Evolutionary conservation across 345 rosid species (phyloP).

Genomic region (Durio zibethinus): DNA sequence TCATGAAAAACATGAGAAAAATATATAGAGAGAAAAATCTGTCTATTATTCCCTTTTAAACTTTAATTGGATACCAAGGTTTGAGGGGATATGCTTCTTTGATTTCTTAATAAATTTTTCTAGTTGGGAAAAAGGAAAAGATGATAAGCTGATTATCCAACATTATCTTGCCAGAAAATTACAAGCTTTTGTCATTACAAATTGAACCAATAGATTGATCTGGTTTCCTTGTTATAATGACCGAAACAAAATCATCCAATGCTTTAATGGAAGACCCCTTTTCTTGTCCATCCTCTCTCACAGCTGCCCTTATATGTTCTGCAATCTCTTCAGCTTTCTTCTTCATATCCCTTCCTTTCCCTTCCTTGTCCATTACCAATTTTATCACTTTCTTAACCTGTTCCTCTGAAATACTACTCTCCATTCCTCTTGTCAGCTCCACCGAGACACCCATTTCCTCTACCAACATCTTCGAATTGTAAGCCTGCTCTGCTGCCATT

Average conservation of each 20-base stretch:
- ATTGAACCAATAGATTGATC: background rate
- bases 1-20: too few relatives aligned
- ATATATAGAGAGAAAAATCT: too few relatives aligned
- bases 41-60: too few relatives aligned
- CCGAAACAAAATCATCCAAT: slow-evolving; percentile 27
- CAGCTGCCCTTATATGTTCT: slow-evolving; percentile 20
- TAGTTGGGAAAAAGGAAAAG: too few relatives aligned
- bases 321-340: slow-evolving; percentile 29
- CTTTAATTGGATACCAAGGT: too few relatives aligned
- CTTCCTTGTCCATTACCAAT: slow-evolving; percentile 28
- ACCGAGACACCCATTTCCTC: slow-evolving; percentile 47
- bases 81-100: too few relatives aligned
- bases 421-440: slow-evolving; percentile 37
- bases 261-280: slow-evolving; percentile 33
- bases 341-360: slow-evolving; percentile 39
- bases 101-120: too few relatives aligned
- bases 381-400: slow-evolving; percentile 35
- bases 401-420: slow-evolving; percentile 7
- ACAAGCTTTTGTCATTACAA: background rate
- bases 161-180: too few relatives aligned
- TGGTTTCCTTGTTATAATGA: background rate
- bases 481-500: slow-evolving; percentile 44
- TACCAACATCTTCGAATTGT: slow-evolving; percentile 41
- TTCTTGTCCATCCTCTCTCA: slow-evolving; percentile 19
- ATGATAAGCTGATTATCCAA: too few relatives aligned